Evolutionary conservation across 2,329 filamentous ascomycete genomes (phyloP).

Genomic region (Pseudocercospora crystallina): DNA sequence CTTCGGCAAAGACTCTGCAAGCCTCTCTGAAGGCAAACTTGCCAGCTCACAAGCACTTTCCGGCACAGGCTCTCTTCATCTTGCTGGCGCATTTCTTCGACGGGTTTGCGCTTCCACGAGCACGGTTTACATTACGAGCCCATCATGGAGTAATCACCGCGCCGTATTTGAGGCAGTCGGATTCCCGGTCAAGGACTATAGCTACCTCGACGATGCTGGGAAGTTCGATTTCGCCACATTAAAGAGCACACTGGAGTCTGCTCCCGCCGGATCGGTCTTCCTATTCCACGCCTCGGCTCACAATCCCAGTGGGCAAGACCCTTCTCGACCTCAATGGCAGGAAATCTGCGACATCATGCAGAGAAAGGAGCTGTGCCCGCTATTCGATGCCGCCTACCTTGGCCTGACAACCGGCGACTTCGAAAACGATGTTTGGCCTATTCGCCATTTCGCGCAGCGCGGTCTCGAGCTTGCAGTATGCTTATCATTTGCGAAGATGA

Average conservation of each 20-base stretch:
- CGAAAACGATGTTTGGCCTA: constrained; percentile 86
- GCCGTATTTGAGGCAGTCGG: constrained; percentile 92
- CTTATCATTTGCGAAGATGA: constrained; percentile 98
- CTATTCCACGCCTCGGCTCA: constrained; percentile 95
- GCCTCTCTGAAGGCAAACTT: constrained; percentile 70
- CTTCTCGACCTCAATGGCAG: constrained; percentile 86
- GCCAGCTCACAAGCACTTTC: constrained; percentile 97
- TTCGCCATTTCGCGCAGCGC: constrained; percentile 88
- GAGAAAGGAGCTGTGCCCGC: constrained; percentile 81
- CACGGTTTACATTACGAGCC: constrained; percentile 92
- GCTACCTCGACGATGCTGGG: constrained; percentile 98
- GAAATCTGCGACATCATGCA: constrained; percentile 84
- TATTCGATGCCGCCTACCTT: constrained; percentile 99
- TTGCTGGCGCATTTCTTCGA: constrained; percentile 87
- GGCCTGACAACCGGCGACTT: constrained; percentile 92
- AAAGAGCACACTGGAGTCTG: constrained; percentile 80
- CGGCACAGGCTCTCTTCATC: constrained; percentile 89
- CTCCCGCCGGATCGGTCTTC: constrained; percentile 81
- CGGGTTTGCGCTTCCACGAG: constrained; percentile 87
- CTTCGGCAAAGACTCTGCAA: constrained; percentile 76
- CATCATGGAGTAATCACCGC: constrained; percentile 96
- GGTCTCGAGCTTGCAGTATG: constrained; percentile 84
- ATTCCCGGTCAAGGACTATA: constrained; percentile 86
- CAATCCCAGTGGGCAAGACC: constrained; percentile 96
- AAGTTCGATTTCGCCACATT: constrained; percentile 94